Conservation (phyloP, 805 yeast genomes). For the Starmerella asiatica region DNA sequence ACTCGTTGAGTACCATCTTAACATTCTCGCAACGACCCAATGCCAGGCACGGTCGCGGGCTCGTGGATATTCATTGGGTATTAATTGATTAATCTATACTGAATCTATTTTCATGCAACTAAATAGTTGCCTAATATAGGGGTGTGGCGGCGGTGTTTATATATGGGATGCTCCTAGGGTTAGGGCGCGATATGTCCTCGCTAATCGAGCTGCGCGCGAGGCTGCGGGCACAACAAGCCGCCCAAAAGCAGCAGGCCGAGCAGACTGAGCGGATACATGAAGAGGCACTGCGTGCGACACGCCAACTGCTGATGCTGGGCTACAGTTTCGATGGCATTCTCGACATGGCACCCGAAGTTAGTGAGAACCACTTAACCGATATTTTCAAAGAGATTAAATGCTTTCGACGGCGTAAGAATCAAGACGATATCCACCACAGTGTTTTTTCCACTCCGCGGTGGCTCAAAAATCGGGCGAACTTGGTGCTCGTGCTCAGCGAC, state of each 20-base stretch:
- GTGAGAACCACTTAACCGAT: constrained; percentile 8
- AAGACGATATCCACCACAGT: neutral
- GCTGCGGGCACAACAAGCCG: constrained; percentile 16
- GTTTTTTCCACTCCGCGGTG: constrained; percentile 16
- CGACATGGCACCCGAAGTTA: constrained; percentile 3
- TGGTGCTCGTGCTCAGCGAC: neutral
- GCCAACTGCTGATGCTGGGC: constrained; percentile 21
- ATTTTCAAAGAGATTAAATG: constrained; percentile 5
- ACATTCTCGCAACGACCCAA: no score
- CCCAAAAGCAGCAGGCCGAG: constrained; percentile 9
- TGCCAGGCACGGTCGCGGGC: no score
- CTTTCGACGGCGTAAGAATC: constrained; percentile 1
- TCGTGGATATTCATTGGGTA: no score
- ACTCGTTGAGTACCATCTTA: no score
- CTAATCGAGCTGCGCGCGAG: constrained; percentile 17
- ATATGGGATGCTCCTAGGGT: no score
- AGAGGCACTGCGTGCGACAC: constrained; percentile 17
- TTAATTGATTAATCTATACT: no score
- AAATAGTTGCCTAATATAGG: no score
- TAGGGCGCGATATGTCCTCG: constrained; percentile 10
- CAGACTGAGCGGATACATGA: constrained; percentile 1
- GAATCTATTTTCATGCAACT: no score
- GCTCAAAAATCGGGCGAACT: constrained; percentile 5
- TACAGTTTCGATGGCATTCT: constrained; percentile 22
- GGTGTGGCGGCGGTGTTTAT: no score